Conservation (phyloP, 495 filamentous ascomycete genomes). For the Xylaria bambusicola region DNA sequence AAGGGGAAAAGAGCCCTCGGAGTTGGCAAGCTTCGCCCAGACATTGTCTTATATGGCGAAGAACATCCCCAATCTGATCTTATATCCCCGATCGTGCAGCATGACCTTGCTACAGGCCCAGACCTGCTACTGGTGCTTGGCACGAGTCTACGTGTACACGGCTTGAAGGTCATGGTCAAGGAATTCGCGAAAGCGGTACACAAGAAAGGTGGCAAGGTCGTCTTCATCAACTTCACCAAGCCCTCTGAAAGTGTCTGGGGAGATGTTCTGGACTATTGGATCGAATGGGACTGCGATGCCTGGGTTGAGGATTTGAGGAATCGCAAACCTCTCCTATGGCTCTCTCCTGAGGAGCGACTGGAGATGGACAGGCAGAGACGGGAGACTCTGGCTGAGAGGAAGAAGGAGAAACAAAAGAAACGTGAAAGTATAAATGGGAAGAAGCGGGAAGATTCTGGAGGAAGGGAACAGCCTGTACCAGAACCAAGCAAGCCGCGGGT, state of each 20-base stretch:
- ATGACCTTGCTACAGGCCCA: conserved; percentile 61
- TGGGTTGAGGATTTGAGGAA: conserved; percentile 63
- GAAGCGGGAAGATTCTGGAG: conserved; percentile 16
- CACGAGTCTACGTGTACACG: conserved; percentile 69
- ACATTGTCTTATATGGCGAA: conserved; percentile 71
- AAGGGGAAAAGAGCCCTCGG: conserved; percentile 63
- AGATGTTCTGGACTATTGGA: conserved; percentile 67
- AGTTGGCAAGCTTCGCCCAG: conserved; percentile 64
- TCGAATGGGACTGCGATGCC: conserved; percentile 71
- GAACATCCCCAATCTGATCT: conserved; percentile 67
- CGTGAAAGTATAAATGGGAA: conserved; percentile 32
- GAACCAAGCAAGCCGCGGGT: conserved; percentile 25
- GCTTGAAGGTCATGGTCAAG: conserved; percentile 64
- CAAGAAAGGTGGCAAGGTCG: conserved; percentile 61
- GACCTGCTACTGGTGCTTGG: conserved; percentile 68
- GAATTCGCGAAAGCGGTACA: conserved; percentile 73
- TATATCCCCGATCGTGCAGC: conserved; percentile 61
- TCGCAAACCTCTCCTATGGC: conserved; percentile 58
- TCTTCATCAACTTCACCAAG: conserved; percentile 70
- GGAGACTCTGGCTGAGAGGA: conserved; percentile 32
- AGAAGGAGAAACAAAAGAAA: conserved; percentile 30
- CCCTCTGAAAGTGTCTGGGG: conserved; percentile 68
- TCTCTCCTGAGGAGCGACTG: conserved; percentile 42
- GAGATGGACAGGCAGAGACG: conserved; percentile 38
- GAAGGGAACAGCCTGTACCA: conserved; percentile 24